These are phyloP conservation scores for Vaucheria bursata DNA, from an alignment of 352 stramenopile genomes.

Conservation along the genomic window DNA sequence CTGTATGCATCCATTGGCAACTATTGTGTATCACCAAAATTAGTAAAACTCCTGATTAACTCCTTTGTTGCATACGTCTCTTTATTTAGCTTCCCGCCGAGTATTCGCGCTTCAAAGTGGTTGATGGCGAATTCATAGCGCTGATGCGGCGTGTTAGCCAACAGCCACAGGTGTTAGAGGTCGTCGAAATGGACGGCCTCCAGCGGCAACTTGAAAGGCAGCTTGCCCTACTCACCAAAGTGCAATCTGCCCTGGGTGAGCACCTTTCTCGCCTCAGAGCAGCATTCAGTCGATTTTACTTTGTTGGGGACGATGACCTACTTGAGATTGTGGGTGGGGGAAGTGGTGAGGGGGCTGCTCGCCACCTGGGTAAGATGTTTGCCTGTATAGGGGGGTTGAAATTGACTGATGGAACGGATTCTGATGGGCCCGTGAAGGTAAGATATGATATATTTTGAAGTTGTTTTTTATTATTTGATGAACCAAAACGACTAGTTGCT, in stretches of 20 bases:
- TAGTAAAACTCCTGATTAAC: too few species aligned
- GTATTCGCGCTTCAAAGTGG: constrained; percentile 92
- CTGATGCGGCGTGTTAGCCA: constrained; percentile 93
- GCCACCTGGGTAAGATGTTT: constrained; percentile 98
- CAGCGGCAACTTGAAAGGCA: constrained; percentile 76
- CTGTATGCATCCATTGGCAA: too few species aligned
- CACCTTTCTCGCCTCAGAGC: constrained; percentile 96
- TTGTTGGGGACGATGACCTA: constrained; percentile 99
- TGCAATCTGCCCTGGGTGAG: constrained; percentile 97
- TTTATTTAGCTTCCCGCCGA: constrained; percentile 84
- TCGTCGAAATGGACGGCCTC: constrained; percentile 56
- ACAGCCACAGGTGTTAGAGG: constrained; percentile 91
- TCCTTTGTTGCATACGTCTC: too few species aligned
- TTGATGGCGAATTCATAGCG: constrained; percentile 96
- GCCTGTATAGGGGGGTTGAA: constrained; percentile 84
- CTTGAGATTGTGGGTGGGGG: constrained; percentile 99
- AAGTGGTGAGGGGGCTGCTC: constrained; percentile 80
- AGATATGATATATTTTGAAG: not conserved
- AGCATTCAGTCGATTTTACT: constrained; percentile 93
- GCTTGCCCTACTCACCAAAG: constrained; percentile 95
- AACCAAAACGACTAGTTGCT: too few species aligned
- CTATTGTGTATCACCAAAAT: too few species aligned
- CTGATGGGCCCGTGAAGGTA: not conserved
- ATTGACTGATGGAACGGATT: constrained; percentile 4
- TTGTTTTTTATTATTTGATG: too few species aligned